Base-by-base conservation (phyloP, 176 grass and related monocot species). In the Juncus effusus region DNA sequence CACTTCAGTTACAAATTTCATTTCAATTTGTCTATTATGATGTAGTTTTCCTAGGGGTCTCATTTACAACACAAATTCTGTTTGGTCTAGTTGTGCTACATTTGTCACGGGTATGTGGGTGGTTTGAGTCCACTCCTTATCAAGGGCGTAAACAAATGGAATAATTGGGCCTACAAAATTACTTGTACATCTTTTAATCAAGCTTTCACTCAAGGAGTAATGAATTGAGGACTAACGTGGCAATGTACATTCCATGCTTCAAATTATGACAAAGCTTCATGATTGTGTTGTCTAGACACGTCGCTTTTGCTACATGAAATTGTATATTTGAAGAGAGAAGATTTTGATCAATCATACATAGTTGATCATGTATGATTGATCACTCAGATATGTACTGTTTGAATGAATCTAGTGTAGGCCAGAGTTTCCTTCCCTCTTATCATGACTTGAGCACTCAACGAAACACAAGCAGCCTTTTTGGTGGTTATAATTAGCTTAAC, bases 51-150 rank as follows among this genome's bases (percentile, higher is more conserved):
- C 7, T 66, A 16, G 15, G 38, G 53, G 38, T 38, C 14, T 50
- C 51, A 49, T 51, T 14, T 6, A 1, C 54, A 72, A 55, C 57
- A 47, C 51, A 5, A 28, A 14, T 55, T 40, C n/a, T 10, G 54
- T 52, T 39, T 55, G 56, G 13, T 70, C 56, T 77, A 53, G 54
- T 56, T 38, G 10, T 51, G 65, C 65, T 54, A 11, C 38, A 76
- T 44, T 44, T 60, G 19, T 77, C 74, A 77, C 74, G 75, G 63
- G 63, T 60, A n/a, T 37, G 13, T 69, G 16, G 11, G 51, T 77
- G 15, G 50, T 77, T 77, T 77, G 63, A 67, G 63, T 68, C 75
- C 59, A 77, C 63, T 77, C 51, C 63, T 69, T 57, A 69, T 45
- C 63, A 53, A 77, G 16, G 36, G 54, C 6, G 35, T 61, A 58